phyloP scores from a whole-genome alignment of 73 alveolate genomes.

The Blepharisma stoltei region DNA sequence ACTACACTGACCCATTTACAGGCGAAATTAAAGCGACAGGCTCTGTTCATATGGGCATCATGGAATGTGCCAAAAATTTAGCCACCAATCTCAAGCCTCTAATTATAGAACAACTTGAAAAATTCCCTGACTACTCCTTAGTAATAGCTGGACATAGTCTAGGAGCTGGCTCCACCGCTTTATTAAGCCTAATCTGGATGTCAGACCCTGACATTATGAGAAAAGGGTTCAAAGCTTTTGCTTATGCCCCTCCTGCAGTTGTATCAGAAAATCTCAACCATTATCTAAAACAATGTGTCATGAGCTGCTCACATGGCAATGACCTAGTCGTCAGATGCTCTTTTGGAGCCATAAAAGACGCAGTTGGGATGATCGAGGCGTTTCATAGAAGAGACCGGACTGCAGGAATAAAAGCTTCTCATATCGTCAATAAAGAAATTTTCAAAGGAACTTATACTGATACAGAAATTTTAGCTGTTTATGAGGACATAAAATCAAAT shows the following conservation, averaged over 20 bases:
- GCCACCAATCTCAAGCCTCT: not conserved
- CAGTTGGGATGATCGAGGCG: not conserved
- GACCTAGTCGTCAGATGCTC: slow-evolving; percentile 2
- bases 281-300: not conserved
- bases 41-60: slow-evolving; percentile 11
- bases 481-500: not conserved
- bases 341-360: slow-evolving; percentile 12
- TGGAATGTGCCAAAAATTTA: not conserved
- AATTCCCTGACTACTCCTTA: not conserved
- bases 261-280: not conserved
- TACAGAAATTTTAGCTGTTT: not conserved
- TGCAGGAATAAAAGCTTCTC: slow-evolving; percentile 12
- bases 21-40: not conserved
- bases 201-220: not conserved
- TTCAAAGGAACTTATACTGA: not conserved
- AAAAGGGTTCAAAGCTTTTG: slow-evolving; percentile 4
- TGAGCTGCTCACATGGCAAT: not conserved
- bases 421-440: not conserved
- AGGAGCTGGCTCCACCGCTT: slow-evolving; percentile 21
- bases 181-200: slow-evolving; percentile 2
- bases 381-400: not conserved
- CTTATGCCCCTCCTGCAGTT: slow-evolving; percentile 31
- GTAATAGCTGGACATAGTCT: slow-evolving; percentile 10
- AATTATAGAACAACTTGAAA: not conserved
- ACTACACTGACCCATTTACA: slow-evolving; percentile 3